Base-by-base conservation (phyloP, 345 rosid genomes). In the Trapa bicornis region DNA sequence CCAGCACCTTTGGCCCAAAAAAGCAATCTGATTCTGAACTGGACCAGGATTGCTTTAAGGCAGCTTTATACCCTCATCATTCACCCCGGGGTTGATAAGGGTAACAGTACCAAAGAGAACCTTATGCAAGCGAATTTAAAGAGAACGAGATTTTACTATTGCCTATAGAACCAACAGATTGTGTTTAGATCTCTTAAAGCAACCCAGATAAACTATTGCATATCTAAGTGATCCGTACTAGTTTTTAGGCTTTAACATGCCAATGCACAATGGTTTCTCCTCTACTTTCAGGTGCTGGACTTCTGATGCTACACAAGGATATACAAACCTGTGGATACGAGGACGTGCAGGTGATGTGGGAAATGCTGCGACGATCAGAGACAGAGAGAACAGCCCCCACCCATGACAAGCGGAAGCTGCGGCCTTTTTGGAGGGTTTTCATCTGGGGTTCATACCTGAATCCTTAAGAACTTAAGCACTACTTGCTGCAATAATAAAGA, bases 331-430 rank as follows among this genome's bases (percentile, higher is more conserved):
- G 88, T 65, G 92, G 81, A 65, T 84, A 86, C 58, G 79, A 84
- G 66, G 92, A 86, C 67, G 85, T 86, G 70, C 86, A 84, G 64
- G 88, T 86, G 65, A 86, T 86, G 91, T 86, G 88, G 91, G 88
- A 86, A 75, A 84, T 86, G 81, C 85, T 86, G 72, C 78, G 71
- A 43, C 73, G 81, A 73, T 72, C 88, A 6, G 91, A 84, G 54
- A 36, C 77, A 0, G 86, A 77, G 68, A 61, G 72, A 71, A 63
- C 70, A 1, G 77, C 64, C 32, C 62, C 62, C 29, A 65, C 62
- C 63, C 73, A 69, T 62, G 62, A 73, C 37, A 84, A 82, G 71
- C 79, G 81, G 65, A 79, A 77, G 75, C 82, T 71, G 37, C 73
- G 85, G 32, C 82, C 85, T 10, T 82, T 84, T 47, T 80, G 91